Percentiles rank a stretch among this genome's conserved stretches.
These are phyloP conservation scores for Paratinospora sagittata DNA, from an alignment of 164 flowering plant species.

Conservation along the genomic window DNA sequence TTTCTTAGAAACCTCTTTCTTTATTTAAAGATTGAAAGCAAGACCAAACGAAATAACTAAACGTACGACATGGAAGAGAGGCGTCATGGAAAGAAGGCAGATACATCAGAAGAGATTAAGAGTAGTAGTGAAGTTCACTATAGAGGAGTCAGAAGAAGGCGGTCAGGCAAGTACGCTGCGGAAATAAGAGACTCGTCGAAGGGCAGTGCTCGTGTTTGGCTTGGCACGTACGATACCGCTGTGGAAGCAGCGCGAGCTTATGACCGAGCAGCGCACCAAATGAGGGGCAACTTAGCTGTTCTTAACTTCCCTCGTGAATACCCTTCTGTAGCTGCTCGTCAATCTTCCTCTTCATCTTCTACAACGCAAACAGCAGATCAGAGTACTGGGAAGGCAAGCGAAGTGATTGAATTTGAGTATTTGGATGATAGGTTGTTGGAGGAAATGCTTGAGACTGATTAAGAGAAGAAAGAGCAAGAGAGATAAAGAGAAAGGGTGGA, in stretches of 20 bases:
- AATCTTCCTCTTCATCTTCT: not conserved
- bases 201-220: constrained; percentile 15
- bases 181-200: constrained; percentile 23
- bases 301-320: constrained; percentile 25
- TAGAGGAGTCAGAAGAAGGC: constrained; percentile 22
- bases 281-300: constrained; percentile 25
- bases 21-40: too few species aligned
- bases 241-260: constrained; percentile 26
- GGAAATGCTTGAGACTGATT: constrained; percentile 19
- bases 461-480: too few species aligned
- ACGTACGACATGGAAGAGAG: not conserved
- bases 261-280: constrained; percentile 17
- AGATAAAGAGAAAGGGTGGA: too few species aligned
- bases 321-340: not conserved
- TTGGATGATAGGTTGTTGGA: constrained; percentile 17
- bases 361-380: not conserved
- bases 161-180: constrained; percentile 26
- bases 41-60: too few species aligned
- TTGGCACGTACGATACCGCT: constrained; percentile 23
- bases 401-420: constrained; percentile 15
- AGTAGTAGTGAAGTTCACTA: constrained; percentile 5
- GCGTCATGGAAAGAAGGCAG: not conserved
- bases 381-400: not conserved
- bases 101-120: too few species aligned
- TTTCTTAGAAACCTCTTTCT: too few species aligned